Percentiles rank a stretch among this genome's conserved stretches.
These are phyloP conservation scores for Syzygium jambos DNA, from an alignment of 345 rosid genomes.

Conservation along the genomic window DNA sequence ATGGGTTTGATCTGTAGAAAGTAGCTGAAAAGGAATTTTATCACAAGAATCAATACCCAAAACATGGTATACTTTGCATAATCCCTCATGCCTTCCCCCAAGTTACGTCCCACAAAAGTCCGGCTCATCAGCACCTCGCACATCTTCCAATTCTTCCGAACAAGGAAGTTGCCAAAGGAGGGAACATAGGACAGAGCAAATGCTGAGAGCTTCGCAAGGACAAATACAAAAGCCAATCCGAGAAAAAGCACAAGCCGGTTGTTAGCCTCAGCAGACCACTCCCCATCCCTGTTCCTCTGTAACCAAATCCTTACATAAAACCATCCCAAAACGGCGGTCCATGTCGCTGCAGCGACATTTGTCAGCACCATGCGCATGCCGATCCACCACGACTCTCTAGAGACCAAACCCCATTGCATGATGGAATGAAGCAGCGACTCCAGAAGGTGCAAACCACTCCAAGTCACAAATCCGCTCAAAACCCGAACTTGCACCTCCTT, in stretches of 20 bases:
- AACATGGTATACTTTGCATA: constrained; percentile 61
- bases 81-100: constrained; percentile 70
- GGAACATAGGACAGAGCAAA: constrained; percentile 55
- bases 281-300: constrained; percentile 43
- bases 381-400: constrained; percentile 46
- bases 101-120: constrained; percentile 70
- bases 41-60: constrained; percentile 64
- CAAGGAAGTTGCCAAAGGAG: constrained; percentile 66
- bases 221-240: constrained; percentile 41
- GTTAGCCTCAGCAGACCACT: constrained; percentile 62
- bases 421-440: constrained; percentile 74
- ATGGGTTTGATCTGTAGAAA: constrained; percentile 75
- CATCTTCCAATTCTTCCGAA: constrained; percentile 53
- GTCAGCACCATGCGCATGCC: constrained; percentile 65
- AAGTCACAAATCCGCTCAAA: constrained; percentile 69
- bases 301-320: constrained; percentile 76
- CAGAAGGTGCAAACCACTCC: constrained; percentile 60
- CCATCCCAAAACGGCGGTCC: constrained; percentile 61
- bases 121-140: constrained; percentile 46
- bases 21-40: constrained; percentile 75
- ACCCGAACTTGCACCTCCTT: constrained; percentile 46
- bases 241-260: constrained; percentile 47
- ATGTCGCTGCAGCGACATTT: constrained; percentile 40
- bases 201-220: constrained; percentile 65
- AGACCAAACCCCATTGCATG: constrained; percentile 77